These are phyloP conservation scores for Rickenella mellea DNA, from an alignment of 768 basidiomycete species.

Conservation along the genomic window DNA sequence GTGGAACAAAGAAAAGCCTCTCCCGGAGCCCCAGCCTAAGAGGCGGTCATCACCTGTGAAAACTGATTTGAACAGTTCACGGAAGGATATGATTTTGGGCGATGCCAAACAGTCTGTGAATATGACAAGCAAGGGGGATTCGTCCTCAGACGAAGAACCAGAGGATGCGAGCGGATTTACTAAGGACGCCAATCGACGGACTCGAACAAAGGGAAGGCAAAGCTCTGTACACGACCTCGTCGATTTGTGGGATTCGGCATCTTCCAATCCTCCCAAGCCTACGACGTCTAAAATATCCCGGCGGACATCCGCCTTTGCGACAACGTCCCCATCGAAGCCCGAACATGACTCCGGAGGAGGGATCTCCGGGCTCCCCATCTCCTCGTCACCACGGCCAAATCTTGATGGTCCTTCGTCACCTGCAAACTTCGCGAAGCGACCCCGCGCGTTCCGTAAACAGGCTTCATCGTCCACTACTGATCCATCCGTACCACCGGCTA, in stretches of 20 bases:
- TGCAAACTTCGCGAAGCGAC: conserved; percentile 19
- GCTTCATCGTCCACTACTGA: conserved; percentile 20
- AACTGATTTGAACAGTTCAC: too few species aligned
- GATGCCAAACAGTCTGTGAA: too few species aligned
- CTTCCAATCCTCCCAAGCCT: conserved; percentile 1
- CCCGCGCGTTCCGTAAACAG: conserved; percentile 18
- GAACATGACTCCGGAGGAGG: too few species aligned
- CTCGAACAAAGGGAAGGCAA: conserved; percentile 49
- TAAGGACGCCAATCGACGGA: conserved; percentile 16
- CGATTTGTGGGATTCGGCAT: conserved; percentile 54
- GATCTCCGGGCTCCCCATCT: conserved; percentile 15
- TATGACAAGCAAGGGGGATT: conserved; percentile 19
- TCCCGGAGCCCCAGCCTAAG: background rate
- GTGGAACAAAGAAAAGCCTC: too few species aligned
- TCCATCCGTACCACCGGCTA: conserved; percentile 21
- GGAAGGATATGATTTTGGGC: too few species aligned
- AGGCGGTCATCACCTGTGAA: too few species aligned
- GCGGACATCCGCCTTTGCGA: conserved; percentile 9
- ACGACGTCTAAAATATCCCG: conserved; percentile 9
- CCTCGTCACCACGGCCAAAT: conserved; percentile 10
- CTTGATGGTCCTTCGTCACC: conserved; percentile 14
- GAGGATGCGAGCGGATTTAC: conserved; percentile 31
- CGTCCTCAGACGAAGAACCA: conserved; percentile 40
- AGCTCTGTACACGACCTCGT: conserved; percentile 80
- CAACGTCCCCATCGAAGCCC: conserved; percentile 12